A percentile compares a stretch with the other conserved stretches of the same genome.
phyloP scores from a whole-genome alignment of 1,139 yeast species.

The Hansenula anomala region DNA sequence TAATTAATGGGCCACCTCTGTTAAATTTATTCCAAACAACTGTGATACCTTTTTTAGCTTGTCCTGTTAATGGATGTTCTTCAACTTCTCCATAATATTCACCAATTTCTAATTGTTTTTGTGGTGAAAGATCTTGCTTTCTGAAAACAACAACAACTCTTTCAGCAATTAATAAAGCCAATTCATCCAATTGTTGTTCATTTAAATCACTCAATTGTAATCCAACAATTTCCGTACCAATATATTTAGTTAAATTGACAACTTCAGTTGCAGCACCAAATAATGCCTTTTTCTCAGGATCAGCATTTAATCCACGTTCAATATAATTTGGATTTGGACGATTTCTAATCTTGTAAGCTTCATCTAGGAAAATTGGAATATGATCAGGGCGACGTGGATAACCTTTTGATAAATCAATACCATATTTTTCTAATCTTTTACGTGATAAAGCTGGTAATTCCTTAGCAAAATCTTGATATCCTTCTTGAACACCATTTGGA shows the following conservation, averaged over 20 bases:
- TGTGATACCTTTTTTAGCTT: conserved; percentile 37
- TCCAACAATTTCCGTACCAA: conserved; percentile 54
- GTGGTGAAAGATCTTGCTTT: conserved; percentile 42
- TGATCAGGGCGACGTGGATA: conserved; percentile 36
- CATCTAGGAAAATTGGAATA: conserved; percentile 49
- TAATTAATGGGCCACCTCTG: no score
- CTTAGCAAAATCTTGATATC: conserved; percentile 5
- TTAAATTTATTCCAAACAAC: conserved; percentile 48
- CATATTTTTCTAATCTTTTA: conserved; percentile 30
- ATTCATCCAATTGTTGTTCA: conserved; percentile 49
- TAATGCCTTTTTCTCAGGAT: conserved; percentile 48
- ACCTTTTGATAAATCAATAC: conserved; percentile 39
- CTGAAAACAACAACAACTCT: conserved; percentile 45
- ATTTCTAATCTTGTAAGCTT: conserved; percentile 41
- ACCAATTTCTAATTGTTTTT: conserved; percentile 40
- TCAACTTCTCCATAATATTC: conserved; percentile 43
- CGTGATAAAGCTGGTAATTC: conserved; percentile 34
- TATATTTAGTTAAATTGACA: conserved; percentile 38
- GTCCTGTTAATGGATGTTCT: conserved; percentile 42
- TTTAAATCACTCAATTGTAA: conserved; percentile 45
- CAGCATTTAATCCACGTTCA: conserved; percentile 44
- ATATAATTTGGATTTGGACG: conserved; percentile 33
- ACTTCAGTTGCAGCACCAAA: conserved; percentile 50
- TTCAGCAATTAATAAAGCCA: conserved; percentile 45
- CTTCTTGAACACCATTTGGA: conserved; percentile 1